Percentiles rank a stretch among this genome's conserved stretches.
These are phyloP conservation scores for Cryphonectria naterciae DNA, from an alignment of 2,329 filamentous ascomycete genomes.

Conservation along the genomic window DNA sequence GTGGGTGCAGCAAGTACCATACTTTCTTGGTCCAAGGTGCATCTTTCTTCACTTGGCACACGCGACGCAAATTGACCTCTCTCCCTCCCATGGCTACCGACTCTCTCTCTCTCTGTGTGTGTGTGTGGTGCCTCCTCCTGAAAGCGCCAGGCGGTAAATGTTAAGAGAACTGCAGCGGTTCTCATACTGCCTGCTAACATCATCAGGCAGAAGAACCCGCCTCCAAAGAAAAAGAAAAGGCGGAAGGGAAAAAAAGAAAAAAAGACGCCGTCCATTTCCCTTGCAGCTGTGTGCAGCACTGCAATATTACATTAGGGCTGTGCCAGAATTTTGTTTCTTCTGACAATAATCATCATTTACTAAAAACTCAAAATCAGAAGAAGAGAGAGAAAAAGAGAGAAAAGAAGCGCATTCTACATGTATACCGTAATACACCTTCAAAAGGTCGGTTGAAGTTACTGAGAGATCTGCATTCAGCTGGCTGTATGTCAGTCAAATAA, in stretches of 20 bases:
- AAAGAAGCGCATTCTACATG: neutral
- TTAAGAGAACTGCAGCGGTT: neutral
- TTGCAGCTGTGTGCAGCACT: neutral
- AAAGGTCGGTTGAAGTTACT: neutral
- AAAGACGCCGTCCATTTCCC: neutral
- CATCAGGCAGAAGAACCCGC: neutral
- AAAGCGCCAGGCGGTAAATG: neutral
- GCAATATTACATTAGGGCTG: neutral
- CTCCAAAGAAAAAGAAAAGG: neutral
- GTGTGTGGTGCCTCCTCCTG: neutral
- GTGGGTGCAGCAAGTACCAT: neutral
- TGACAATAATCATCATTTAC: neutral
- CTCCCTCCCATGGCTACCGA: neutral
- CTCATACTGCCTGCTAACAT: neutral
- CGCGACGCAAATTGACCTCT: neutral
- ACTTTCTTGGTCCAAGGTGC: slow-evolving; percentile 1
- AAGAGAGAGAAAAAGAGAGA: neutral
- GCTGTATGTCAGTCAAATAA: neutral
- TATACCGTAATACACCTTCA: neutral
- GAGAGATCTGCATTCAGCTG: neutral
- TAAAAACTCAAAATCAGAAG: neutral
- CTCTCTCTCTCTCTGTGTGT: too few relatives aligned
- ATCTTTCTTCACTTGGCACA: neutral
- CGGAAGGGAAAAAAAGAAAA: neutral
- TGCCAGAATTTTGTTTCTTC: neutral